Evolutionary conservation across 805 yeast genomes (phyloP).

Genomic region (Lachancea thermotolerans): DNA sequence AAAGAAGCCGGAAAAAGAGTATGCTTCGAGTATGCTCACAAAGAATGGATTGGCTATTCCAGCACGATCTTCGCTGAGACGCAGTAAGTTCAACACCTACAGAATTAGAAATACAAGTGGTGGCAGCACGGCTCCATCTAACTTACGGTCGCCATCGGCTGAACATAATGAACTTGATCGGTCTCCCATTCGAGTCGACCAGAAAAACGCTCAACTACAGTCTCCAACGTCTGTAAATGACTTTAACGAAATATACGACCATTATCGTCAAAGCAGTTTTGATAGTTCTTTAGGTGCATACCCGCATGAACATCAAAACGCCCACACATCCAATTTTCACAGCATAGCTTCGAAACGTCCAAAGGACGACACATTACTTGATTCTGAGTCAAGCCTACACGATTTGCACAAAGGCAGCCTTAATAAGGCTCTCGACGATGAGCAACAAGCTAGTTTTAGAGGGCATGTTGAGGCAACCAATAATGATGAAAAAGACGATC

Average conservation of each 20-base stretch:
- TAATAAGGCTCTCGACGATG: neutral
- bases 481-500: neutral
- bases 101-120: constrained; percentile 33
- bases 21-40: constrained; percentile 27
- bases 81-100: constrained; percentile 47
- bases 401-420: no score
- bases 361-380: no score
- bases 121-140: neutral
- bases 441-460: neutral
- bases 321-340: neutral
- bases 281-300: constrained; percentile 6
- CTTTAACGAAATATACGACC: constrained; percentile 25
- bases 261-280: constrained; percentile 22
- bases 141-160: neutral
- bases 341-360: neutral
- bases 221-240: constrained; percentile 15
- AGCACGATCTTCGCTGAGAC: constrained; percentile 33
- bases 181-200: neutral
- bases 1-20: constrained; percentile 16
- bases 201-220: neutral
- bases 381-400: no score
- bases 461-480: neutral
- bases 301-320: neutral
- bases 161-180: neutral
- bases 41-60: constrained; percentile 26